Conservation (phyloP, 352 stramenopile genomes). For the Globisporangium middletonii region DNA sequence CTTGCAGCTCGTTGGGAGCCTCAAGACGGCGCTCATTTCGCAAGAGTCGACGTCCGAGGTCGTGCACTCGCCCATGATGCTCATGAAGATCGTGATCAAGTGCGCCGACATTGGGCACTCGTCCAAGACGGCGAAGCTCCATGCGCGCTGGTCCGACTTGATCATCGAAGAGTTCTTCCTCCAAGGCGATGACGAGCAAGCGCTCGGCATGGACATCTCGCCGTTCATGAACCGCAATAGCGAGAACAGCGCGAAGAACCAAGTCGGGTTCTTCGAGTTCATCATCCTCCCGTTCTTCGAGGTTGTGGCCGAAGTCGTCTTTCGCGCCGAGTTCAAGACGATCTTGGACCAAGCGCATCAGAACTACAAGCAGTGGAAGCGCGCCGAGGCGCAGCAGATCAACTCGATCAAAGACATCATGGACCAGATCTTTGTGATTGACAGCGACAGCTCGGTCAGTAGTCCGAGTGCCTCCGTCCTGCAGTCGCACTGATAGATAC, state of each 20-base stretch:
- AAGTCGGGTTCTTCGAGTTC: constrained; percentile 85
- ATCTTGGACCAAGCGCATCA: constrained; percentile 77
- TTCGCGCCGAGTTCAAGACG: constrained; percentile 67
- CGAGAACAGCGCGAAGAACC: constrained; percentile 82
- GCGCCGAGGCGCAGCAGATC: constrained; percentile 70
- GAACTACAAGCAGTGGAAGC: constrained; percentile 83
- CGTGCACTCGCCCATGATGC: constrained; percentile 70
- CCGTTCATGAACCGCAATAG: constrained; percentile 91
- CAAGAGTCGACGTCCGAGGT: constrained; percentile 61
- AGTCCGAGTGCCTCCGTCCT: neutral
- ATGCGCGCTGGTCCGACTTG: constrained; percentile 86
- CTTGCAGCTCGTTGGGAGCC: constrained; percentile 65
- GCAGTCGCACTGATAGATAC: too few species aligned
- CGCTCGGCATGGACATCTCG: constrained; percentile 81
- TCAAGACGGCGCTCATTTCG: constrained; percentile 78
- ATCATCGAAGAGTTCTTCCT: constrained; percentile 95
- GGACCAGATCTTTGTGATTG: constrained; percentile 61
- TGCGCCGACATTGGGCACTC: constrained; percentile 92
- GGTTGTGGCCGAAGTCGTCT: constrained; percentile 69
- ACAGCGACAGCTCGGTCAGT: constrained; percentile 2
- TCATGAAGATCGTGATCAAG: constrained; percentile 88
- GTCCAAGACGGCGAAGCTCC: constrained; percentile 75
- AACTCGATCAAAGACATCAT: constrained; percentile 84
- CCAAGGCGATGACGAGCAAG: constrained; percentile 92
- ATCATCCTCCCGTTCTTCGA: constrained; percentile 83